Base-by-base conservation (phyloP, 805 yeast genomes). In the Pichia insulana region DNA sequence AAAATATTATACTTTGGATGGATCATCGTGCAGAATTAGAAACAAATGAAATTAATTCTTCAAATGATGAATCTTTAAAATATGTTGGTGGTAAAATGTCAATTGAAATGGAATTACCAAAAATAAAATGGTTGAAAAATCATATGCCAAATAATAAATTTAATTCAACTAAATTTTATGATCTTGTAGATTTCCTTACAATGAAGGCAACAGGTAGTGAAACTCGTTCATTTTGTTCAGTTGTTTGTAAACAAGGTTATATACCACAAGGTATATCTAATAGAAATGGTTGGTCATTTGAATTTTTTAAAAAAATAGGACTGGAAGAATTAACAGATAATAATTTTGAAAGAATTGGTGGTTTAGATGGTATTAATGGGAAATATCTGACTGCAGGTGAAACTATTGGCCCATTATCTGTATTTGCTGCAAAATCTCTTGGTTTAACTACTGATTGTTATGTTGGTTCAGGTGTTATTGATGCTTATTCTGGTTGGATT, bases 51-150 rank as follows among this genome's bases (percentile, higher is more conserved):
- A 88, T 92, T 60, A 90, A 90, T 63, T 76, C 80, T 34, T 83
- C 96, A 0, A 73, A 74, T 30, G 94, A 87, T 57, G 77, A 75
- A 56, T 77, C 85, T 44, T 71, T 92, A 56, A 83, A 85, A 59
- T 92, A 86, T 59, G 97, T 92, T 16, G 98, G 98, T 45, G 97
- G 97, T 16, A 81, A 80, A 54, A 90, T 92, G 97, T 88, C 97
- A 39, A 83, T 92, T 56, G 98, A 90, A 63, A 92, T 92, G 97
- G 97, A 92, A 59, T 71, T 92, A 50, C 98, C 98, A 47, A 92
- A 92, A 65, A 88, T 87, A 67, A 84, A 85, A 66, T 92, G 98
- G 98, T 73, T 92, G 57, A 90, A 90, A 61, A 80, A 83, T 61
- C 71, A 92, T 62, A 65, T 88, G 68, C 84, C 94, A 4, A 65